These are phyloP conservation scores for Cladophialophora chaetospira DNA, from an alignment of 2,329 filamentous ascomycete genomes.

Conservation along the genomic window DNA sequence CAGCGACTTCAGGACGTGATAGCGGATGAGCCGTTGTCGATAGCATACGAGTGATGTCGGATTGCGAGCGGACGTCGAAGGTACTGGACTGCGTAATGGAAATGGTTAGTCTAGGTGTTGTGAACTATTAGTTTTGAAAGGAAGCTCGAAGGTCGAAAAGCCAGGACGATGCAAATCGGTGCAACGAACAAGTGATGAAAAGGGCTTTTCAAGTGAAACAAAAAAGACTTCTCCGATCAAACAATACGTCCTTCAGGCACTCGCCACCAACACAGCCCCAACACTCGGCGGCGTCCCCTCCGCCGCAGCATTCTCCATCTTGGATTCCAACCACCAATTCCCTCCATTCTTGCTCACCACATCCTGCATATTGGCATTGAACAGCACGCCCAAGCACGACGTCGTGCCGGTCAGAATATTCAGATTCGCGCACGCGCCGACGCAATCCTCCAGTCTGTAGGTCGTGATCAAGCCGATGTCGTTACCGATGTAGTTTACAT, in stretches of 20 bases:
- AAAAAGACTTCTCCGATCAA: too few relatives aligned
- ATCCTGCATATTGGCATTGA: not conserved
- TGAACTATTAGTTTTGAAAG: too few relatives aligned
- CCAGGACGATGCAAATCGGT: too few relatives aligned
- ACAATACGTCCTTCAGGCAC: not conserved
- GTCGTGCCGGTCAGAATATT: not conserved
- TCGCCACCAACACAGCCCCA: not conserved
- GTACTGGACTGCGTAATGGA: too few relatives aligned
- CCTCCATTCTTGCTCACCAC: not conserved
- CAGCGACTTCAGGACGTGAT: too few relatives aligned
- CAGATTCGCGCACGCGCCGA: not conserved
- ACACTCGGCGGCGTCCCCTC: not conserved
- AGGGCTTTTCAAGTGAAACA: too few relatives aligned
- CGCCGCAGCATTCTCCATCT: not conserved
- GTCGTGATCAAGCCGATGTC: not conserved
- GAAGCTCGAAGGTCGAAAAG: too few relatives aligned
- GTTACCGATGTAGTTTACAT: slow-evolving; percentile 1
- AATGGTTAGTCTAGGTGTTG: too few relatives aligned
- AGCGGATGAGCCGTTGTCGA: too few relatives aligned
- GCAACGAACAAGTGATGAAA: too few relatives aligned
- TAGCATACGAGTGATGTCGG: too few relatives aligned
- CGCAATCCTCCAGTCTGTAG: slow-evolving; percentile 2
- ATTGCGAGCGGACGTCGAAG: too few relatives aligned
- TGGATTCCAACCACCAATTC: slow-evolving; percentile 1
- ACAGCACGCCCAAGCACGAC: not conserved